Conservation (phyloP, 2,329 filamentous ascomycete genomes). For the Pestalotiopsis sp. region DNA sequence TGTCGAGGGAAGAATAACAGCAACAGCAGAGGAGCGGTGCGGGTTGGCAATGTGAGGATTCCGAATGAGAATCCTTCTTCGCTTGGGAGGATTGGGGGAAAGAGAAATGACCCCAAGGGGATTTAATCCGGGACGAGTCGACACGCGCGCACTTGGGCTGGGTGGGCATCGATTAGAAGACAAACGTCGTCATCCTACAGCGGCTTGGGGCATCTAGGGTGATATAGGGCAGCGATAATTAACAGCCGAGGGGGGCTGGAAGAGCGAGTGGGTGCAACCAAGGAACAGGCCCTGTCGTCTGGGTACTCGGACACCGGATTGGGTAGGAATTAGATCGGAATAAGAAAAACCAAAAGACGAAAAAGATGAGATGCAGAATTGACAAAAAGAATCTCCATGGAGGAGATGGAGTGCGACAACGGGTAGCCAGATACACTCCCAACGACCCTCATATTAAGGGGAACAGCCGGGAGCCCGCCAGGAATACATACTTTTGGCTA, state of each 20-base stretch:
- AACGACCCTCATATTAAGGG: not conserved
- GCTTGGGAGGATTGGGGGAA: constrained; percentile 10
- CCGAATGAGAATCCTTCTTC: not conserved
- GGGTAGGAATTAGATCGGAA: not conserved
- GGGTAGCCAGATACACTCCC: too few species aligned
- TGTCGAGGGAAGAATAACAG: not conserved
- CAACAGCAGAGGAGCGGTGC: not conserved
- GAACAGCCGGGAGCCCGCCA: not conserved
- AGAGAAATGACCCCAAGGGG: constrained; percentile 18
- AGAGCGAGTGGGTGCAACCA: constrained; percentile 4
- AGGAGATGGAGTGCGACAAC: not conserved
- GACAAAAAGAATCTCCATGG: not conserved
- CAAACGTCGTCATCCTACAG: constrained; percentile 35
- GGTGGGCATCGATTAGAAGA: constrained; percentile 15
- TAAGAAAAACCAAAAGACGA: not conserved
- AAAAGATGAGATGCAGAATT: not conserved
- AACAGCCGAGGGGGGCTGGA: constrained; percentile 13
- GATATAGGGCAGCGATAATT: constrained; percentile 16
- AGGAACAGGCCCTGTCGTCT: constrained; percentile 8
- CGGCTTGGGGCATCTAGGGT: constrained; percentile 12
- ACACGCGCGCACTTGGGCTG: constrained; percentile 3
- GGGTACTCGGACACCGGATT: constrained; percentile 5
- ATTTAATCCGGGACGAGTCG: constrained; percentile 19
- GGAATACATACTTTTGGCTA: not conserved
- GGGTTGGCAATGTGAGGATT: not conserved